phyloP scores from a whole-genome alignment of 2,329 filamentous ascomycete genomes.

The Escovopsis sp. region DNA sequence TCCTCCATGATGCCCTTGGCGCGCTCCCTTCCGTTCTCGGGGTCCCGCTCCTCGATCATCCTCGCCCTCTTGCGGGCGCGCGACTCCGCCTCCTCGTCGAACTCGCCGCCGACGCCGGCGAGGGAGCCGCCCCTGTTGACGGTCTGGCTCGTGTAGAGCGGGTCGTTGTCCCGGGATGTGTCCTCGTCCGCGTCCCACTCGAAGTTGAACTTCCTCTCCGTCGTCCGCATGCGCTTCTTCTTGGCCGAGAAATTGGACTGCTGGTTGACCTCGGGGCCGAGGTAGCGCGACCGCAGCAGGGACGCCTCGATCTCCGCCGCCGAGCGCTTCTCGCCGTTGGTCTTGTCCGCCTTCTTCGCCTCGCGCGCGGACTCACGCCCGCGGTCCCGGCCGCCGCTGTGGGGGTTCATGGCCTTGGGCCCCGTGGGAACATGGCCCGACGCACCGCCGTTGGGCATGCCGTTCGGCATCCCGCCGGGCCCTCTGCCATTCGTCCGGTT shows the following conservation, averaged over 20 bases:
- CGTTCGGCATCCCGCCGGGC: slow-evolving; percentile 8
- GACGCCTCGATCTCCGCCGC: slow-evolving; percentile 56
- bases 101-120: slow-evolving; percentile 35
- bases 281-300: slow-evolving; percentile 67
- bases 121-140: slow-evolving; percentile 22
- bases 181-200: slow-evolving; percentile 95
- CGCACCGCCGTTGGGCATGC: slow-evolving; percentile 10
- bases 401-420: slow-evolving; percentile 46
- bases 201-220: slow-evolving; percentile 97
- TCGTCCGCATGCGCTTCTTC: slow-evolving; percentile 87
- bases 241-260: slow-evolving; percentile 79
- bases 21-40: slow-evolving; percentile 58
- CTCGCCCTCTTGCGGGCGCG: slow-evolving; percentile 45
- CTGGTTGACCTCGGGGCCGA: slow-evolving; percentile 77
- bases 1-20: slow-evolving; percentile 74
- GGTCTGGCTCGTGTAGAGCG: slow-evolving; percentile 43
- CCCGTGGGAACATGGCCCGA: slow-evolving; percentile 46
- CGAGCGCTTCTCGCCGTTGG: slow-evolving; percentile 23
- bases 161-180: slow-evolving; percentile 55
- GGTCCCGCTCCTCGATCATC: slow-evolving; percentile 60
- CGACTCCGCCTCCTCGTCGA: slow-evolving; percentile 40
- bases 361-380: slow-evolving; percentile 16
- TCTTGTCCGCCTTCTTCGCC: slow-evolving; percentile 22
- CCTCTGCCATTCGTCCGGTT: slow-evolving; percentile 14
- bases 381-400: slow-evolving; percentile 27